These are phyloP conservation scores for Dactylella cylindrospora DNA, from an alignment of 2,329 filamentous ascomycete species.

Conservation along the genomic window DNA sequence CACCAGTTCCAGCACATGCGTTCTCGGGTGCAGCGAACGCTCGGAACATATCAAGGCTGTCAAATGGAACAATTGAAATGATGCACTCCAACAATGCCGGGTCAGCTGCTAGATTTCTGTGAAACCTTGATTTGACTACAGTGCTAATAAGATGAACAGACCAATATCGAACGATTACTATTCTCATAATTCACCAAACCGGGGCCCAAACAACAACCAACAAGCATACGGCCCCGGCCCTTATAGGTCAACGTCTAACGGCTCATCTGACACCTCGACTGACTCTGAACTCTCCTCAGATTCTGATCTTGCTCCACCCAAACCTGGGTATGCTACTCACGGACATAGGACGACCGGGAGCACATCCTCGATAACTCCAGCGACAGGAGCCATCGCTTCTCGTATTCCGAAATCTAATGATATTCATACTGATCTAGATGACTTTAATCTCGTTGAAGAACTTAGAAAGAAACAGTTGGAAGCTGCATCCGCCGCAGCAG, in stretches of 20 bases:
- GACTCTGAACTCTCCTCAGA: slow-evolving; percentile 26
- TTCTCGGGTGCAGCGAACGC: slow-evolving; percentile 37
- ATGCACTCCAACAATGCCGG: slow-evolving; percentile 34
- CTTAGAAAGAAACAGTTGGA: slow-evolving; percentile 28
- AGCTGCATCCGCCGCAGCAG: slow-evolving; percentile 7
- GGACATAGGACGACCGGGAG: slow-evolving; percentile 13
- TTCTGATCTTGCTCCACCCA: slow-evolving; percentile 18
- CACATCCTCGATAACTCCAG: slow-evolving; percentile 15
- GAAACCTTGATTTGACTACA: neutral
- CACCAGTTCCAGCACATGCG: slow-evolving; percentile 41
- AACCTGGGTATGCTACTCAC: slow-evolving; percentile 24
- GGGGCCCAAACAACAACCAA: slow-evolving; percentile 11
- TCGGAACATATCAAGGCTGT: slow-evolving; percentile 40
- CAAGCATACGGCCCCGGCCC: slow-evolving; percentile 6
- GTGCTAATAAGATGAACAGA: slow-evolving; percentile 17
- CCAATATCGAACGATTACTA: slow-evolving; percentile 25
- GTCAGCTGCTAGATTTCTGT: slow-evolving; percentile 4
- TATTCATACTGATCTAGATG: slow-evolving; percentile 26
- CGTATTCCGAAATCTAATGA: slow-evolving; percentile 26
- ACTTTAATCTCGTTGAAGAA: slow-evolving; percentile 31
- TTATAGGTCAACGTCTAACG: slow-evolving; percentile 23
- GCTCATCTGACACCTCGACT: slow-evolving; percentile 18
- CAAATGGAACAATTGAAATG: slow-evolving; percentile 37
- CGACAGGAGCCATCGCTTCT: slow-evolving; percentile 25
- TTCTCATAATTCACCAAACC: slow-evolving; percentile 30